Evolutionary conservation across 1,284 basidiomycete species (phyloP).

Genomic region (Tylopilus orsonianus): DNA sequence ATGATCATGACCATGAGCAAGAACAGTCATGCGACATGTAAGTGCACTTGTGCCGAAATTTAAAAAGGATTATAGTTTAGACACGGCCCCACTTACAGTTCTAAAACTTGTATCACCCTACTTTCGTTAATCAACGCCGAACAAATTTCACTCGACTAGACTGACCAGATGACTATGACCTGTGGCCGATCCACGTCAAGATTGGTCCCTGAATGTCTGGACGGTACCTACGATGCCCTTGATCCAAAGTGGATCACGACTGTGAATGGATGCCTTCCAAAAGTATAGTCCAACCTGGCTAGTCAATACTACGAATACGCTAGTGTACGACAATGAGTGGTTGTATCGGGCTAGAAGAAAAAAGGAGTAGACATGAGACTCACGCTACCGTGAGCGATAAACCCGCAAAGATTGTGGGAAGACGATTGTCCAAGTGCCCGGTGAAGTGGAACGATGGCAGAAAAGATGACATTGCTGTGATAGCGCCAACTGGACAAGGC

Average conservation of each 20-base stretch:
- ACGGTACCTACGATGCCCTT: slow-evolving; percentile 18
- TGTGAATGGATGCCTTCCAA: slow-evolving; percentile 15
- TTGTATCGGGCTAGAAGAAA: neutral
- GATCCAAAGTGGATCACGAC: slow-evolving; percentile 24
- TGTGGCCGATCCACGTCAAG: slow-evolving; percentile 4
- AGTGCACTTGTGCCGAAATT: slow-evolving; percentile 13
- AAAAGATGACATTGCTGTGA: neutral
- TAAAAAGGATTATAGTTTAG: neutral
- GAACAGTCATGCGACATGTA: slow-evolving; percentile 6
- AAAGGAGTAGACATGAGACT: neutral
- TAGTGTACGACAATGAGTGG: neutral
- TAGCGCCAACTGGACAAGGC: too few species aligned
- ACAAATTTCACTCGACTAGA: neutral
- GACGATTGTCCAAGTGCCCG: slow-evolving; percentile 4
- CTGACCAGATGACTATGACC: slow-evolving; percentile 25
- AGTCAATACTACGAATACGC: slow-evolving; percentile 25
- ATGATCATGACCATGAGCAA: slow-evolving; percentile 8
- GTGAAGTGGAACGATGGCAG: slow-evolving; percentile 2
- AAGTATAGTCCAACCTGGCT: slow-evolving; percentile 26
- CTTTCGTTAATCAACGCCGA: slow-evolving; percentile 4
- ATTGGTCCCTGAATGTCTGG: neutral
- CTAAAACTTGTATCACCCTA: slow-evolving; percentile 22
- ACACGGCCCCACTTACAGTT: slow-evolving; percentile 8
- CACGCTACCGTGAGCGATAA: slow-evolving; percentile 19
- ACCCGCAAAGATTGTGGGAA: slow-evolving; percentile 14